Percentiles rank a stretch among this genome's conserved stretches.
These are phyloP conservation scores for Pythium angustatum DNA, from an alignment of 352 stramenopile species.

Conservation along the genomic window DNA sequence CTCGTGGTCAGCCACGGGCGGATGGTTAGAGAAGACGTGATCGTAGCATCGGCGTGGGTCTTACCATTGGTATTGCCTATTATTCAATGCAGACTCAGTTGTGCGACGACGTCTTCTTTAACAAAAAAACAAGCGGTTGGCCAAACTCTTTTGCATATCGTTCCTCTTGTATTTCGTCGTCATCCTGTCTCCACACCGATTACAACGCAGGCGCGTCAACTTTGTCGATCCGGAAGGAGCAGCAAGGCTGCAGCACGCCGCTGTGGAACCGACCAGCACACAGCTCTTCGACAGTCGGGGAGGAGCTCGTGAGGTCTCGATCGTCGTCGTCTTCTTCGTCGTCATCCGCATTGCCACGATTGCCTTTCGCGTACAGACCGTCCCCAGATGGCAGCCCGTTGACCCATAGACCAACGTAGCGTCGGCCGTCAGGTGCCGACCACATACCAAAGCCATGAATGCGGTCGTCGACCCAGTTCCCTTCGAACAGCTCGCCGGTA, in stretches of 20 bases:
- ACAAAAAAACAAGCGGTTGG: conserved; percentile 34
- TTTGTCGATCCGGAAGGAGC: conserved; percentile 42
- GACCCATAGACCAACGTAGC: conserved; percentile 60
- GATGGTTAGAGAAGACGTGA: conserved; percentile 62
- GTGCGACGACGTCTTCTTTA: conserved; percentile 56
- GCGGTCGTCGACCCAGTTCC: conserved; percentile 50
- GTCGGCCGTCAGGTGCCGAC: conserved; percentile 41
- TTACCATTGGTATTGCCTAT: conserved; percentile 67
- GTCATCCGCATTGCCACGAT: conserved; percentile 19
- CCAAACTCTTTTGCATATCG: conserved; percentile 23
- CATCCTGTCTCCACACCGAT: neutral
- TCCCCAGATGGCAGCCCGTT: conserved; percentile 51
- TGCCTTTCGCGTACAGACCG: conserved; percentile 51
- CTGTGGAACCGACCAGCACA: conserved; percentile 44
- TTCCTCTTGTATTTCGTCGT: conserved; percentile 20
- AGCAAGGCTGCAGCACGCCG: conserved; percentile 46
- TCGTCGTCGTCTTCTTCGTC: conserved; percentile 22
- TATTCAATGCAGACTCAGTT: conserved; percentile 74
- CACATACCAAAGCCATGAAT: conserved; percentile 71
- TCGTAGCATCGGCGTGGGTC: conserved; percentile 52
- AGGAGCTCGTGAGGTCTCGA: conserved; percentile 4
- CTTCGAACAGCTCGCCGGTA: conserved; percentile 69
- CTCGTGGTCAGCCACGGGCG: conserved; percentile 33
- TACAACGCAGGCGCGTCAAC: conserved; percentile 7
- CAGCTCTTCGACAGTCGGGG: conserved; percentile 4